Conservation (phyloP, 768 basidiomycete genomes). For the Russula compacta region DNA sequence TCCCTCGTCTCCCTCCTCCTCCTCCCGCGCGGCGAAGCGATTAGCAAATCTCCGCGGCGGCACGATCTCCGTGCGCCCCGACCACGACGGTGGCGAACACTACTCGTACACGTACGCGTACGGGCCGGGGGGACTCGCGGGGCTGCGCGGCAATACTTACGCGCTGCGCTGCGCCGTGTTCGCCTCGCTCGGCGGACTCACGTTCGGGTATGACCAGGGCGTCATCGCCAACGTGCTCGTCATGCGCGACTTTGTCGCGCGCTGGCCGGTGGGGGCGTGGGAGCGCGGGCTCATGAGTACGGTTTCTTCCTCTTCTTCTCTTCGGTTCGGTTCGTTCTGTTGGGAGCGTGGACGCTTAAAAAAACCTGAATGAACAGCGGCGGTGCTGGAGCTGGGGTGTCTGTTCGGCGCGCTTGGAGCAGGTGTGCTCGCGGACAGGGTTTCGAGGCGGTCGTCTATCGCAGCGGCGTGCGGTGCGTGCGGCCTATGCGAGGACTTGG, state of each 20-base stretch:
- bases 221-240: conserved; percentile 82
- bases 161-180: conserved; percentile 61
- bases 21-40: neutral
- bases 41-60: conserved; percentile 10
- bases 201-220: conserved; percentile 80
- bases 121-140: conserved; percentile 58
- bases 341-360: neutral
- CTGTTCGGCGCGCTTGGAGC: conserved; percentile 63
- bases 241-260: conserved; percentile 61
- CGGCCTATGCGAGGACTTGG: neutral
- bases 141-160: conserved; percentile 56
- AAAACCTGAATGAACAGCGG: conserved; percentile 39
- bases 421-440: conserved; percentile 59
- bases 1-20: neutral
- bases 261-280: conserved; percentile 64
- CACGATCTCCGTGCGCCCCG: conserved; percentile 13
- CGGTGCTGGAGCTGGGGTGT: conserved; percentile 68
- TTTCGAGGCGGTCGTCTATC: conserved; percentile 60
- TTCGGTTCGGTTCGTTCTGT: neutral
- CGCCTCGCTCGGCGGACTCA: conserved; percentile 66
- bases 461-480: conserved; percentile 55
- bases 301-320: conserved; percentile 20
- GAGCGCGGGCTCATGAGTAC: conserved; percentile 73
- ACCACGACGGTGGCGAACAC: conserved; percentile 14
- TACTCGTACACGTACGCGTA: conserved; percentile 69